Evolutionary conservation across 768 basidiomycete species (phyloP).

Genomic region (Tephrocybe sp.): DNA sequence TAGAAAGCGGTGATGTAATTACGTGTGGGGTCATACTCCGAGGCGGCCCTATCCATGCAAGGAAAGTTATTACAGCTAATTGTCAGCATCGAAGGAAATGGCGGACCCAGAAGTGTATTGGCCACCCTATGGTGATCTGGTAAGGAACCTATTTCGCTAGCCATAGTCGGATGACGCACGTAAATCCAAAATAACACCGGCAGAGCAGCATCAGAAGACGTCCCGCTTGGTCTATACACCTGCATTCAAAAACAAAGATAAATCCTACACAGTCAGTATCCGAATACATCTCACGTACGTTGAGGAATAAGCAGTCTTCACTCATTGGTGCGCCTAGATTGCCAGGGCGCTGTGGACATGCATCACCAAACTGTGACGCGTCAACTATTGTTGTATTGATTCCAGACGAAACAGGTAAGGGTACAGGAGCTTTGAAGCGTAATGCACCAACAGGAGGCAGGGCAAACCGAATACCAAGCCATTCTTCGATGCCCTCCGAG

Average conservation of each 20-base stretch:
- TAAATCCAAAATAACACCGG: conserved; percentile 38
- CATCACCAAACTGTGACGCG: conserved; percentile 50
- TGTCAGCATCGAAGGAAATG: neutral
- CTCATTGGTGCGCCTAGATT: conserved; percentile 39
- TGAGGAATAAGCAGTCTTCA: conserved; percentile 57
- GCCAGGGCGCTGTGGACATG: conserved; percentile 47
- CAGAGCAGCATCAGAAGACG: conserved; percentile 23
- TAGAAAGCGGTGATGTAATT: conserved; percentile 7
- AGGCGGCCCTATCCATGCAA: conserved; percentile 36
- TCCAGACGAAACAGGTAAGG: conserved; percentile 29
- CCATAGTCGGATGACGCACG: conserved; percentile 19
- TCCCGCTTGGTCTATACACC: conserved; percentile 33
- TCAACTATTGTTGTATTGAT: conserved; percentile 22
- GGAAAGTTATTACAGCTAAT: neutral
- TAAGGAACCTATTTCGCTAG: neutral
- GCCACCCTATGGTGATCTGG: conserved; percentile 41
- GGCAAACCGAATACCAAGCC: conserved; percentile 63
- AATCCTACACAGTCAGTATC: neutral
- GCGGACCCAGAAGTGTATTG: conserved; percentile 41
- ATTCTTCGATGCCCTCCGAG: conserved; percentile 46
- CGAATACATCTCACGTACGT: conserved; percentile 28
- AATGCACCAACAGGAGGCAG: conserved; percentile 51
- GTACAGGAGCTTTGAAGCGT: conserved; percentile 54
- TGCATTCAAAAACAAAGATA: conserved; percentile 7
- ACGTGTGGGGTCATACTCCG: conserved; percentile 49